Conservation (phyloP, 106 monocot genomes). For the Allium fistulosum region DNA sequence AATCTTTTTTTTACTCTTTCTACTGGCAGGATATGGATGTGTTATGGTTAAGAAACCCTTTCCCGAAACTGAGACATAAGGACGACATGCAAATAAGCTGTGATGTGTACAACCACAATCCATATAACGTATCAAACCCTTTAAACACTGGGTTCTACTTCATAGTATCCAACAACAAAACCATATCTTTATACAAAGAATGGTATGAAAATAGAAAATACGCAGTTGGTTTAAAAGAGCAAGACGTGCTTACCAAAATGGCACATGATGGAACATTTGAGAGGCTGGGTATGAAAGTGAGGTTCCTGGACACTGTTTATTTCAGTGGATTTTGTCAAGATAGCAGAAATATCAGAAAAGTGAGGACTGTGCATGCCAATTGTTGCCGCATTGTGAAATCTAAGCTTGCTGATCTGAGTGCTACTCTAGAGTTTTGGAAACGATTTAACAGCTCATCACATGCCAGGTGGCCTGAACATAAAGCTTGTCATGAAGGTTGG, state of each 20-base stretch:
- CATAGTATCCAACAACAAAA: constrained; percentile 42
- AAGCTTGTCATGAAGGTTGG: constrained; percentile 18
- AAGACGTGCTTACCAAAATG: constrained; percentile 50
- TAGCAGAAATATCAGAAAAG: constrained; percentile 19
- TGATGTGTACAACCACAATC: constrained; percentile 33
- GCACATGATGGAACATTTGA: constrained; percentile 25
- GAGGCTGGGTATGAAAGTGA: constrained; percentile 33
- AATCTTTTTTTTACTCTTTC: neutral
- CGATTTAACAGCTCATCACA: constrained; percentile 19
- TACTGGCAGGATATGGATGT: constrained; percentile 36
- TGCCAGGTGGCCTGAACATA: constrained; percentile 26
- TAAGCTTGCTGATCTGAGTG: constrained; percentile 41
- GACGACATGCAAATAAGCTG: constrained; percentile 53
- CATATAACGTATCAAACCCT: constrained; percentile 30
- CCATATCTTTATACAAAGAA: constrained; percentile 39
- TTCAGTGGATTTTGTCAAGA: constrained; percentile 55
- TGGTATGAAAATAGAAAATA: constrained; percentile 36
- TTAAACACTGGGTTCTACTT: constrained; percentile 72
- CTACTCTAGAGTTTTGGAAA: constrained; percentile 32
- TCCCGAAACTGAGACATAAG: constrained; percentile 4
- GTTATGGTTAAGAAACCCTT: constrained; percentile 33
- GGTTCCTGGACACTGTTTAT: constrained; percentile 40
- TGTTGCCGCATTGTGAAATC: constrained; percentile 45
- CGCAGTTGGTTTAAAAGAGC: constrained; percentile 42
- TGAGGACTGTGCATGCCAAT: constrained; percentile 45